Conservation (phyloP, 331 rosid species). For the Malus hybrid region DNA sequence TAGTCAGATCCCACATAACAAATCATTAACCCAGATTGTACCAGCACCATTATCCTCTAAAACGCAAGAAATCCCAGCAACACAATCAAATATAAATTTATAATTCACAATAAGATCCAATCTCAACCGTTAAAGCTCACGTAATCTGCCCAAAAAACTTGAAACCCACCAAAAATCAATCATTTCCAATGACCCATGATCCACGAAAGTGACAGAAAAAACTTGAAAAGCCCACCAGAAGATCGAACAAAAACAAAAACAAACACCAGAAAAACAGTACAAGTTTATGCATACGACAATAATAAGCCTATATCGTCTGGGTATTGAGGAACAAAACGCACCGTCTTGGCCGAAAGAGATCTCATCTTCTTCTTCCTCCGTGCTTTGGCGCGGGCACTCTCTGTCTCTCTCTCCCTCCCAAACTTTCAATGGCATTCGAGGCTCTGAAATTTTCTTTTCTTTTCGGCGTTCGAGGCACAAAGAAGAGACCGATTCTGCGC, state of each 20-base stretch:
- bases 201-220: not conserved
- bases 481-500: not conserved
- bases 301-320: not conserved
- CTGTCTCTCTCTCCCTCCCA: not conserved
- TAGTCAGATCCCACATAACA: constrained; percentile 23
- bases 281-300: not conserved
- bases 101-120: constrained; percentile 26
- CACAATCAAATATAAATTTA: not conserved
- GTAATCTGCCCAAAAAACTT: not conserved
- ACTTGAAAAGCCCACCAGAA: not conserved
- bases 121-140: not conserved
- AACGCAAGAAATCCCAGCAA: constrained; percentile 3
- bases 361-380: constrained; percentile 21
- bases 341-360: constrained; percentile 22
- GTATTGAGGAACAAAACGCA: constrained; percentile 4
- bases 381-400: not conserved
- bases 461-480: constrained; percentile 15
- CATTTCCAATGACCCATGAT: not conserved
- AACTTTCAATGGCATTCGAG: not conserved
- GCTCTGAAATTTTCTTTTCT: constrained; percentile 10
- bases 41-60: not conserved
- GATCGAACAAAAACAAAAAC: not conserved
- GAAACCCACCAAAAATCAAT: not conserved
- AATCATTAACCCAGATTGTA: not conserved
- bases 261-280: not conserved